Conservation (phyloP, 768 basidiomycete species). For the Ephemerocybe angulata region DNA sequence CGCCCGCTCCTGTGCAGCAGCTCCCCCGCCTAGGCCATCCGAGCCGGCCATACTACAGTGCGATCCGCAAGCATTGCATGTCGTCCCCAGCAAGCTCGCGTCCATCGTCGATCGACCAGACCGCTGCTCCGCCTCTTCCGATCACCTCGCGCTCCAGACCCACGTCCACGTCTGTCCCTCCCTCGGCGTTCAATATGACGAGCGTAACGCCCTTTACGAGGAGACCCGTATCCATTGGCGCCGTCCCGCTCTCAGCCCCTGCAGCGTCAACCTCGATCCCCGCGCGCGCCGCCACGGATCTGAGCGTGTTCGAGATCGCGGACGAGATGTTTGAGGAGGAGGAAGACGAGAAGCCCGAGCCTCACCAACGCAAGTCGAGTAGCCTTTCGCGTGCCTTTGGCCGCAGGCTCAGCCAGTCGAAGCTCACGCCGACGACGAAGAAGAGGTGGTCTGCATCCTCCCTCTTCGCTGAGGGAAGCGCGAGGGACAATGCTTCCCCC, state of each 20-base stretch:
- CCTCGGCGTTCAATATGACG: neutral
- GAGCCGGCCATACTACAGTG: conserved; percentile 16
- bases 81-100: conserved; percentile 8
- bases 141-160: neutral
- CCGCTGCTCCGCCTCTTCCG: neutral
- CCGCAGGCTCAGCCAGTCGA: neutral
- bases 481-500: neutral
- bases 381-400: conserved; percentile 6
- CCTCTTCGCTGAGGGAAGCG: conserved; percentile 2
- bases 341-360: neutral
- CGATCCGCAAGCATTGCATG: conserved; percentile 12
- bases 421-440: conserved; percentile 4
- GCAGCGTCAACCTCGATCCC: neutral
- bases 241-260: neutral
- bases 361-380: conserved; percentile 1
- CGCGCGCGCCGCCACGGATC: neutral
- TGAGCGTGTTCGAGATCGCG: conserved; percentile 7
- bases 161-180: neutral
- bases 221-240: conserved; percentile 7
- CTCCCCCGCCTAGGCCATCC: conserved; percentile 14
- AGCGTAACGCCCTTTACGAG: conserved; percentile 3
- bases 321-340: neutral
- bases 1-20: neutral
- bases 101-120: neutral
- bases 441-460: conserved; percentile 6